These are phyloP conservation scores for Calonectria pseudoturangicola DNA, from an alignment of 2,329 filamentous ascomycete genomes.

Conservation along the genomic window DNA sequence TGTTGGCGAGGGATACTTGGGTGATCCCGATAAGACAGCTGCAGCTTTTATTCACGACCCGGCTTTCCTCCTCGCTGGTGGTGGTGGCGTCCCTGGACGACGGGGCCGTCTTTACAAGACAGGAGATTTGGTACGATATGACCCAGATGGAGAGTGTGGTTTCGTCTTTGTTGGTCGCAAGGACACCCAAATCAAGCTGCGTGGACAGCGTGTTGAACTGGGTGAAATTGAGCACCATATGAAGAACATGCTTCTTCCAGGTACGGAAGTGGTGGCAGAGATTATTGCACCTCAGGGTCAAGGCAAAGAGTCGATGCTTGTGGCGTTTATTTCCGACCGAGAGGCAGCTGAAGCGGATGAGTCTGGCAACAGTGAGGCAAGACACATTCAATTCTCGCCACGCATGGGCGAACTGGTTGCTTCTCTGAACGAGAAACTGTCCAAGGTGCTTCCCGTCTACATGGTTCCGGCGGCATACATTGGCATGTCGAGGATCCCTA, in stretches of 20 bases:
- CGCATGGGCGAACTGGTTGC: constrained; percentile 47
- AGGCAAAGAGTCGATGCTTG: constrained; percentile 55
- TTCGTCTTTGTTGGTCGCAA: constrained; percentile 77
- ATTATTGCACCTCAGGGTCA: constrained; percentile 65
- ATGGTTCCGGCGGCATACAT: constrained; percentile 52
- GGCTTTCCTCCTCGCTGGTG: constrained; percentile 68
- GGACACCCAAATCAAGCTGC: constrained; percentile 81
- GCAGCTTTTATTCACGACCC: constrained; percentile 75
- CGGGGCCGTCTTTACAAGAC: constrained; percentile 73
- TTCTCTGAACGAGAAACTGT: constrained; percentile 46
- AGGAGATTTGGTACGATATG: constrained; percentile 75
- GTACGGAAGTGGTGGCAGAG: constrained; percentile 67
- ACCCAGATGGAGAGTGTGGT: constrained; percentile 70
- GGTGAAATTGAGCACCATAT: constrained; percentile 72
- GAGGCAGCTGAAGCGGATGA: constrained; percentile 37
- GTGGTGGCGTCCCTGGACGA: constrained; percentile 59
- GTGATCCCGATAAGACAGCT: constrained; percentile 74
- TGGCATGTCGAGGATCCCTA: constrained; percentile 49
- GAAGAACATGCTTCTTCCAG: constrained; percentile 61
- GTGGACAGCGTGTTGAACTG: constrained; percentile 79
- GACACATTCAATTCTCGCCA: constrained; percentile 46
- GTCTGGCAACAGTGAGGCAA: constrained; percentile 38
- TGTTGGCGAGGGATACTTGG: constrained; percentile 78
- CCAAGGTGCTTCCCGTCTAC: constrained; percentile 49
- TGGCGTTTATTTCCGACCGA: constrained; percentile 51